phyloP scores from a whole-genome alignment of 2,329 filamentous ascomycete genomes.

The Clonostachys rosea region DNA sequence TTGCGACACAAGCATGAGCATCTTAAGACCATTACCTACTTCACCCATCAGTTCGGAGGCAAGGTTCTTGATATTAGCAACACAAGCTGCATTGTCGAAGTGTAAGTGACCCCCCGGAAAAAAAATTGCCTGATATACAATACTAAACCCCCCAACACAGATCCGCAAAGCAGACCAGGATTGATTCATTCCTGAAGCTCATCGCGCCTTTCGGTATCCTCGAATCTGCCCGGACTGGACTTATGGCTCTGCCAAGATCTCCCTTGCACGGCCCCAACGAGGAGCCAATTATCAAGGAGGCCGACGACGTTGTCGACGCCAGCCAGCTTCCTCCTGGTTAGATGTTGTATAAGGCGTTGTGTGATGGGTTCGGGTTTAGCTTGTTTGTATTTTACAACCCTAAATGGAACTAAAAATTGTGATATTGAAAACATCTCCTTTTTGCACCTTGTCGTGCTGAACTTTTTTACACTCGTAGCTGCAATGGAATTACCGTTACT shows the following conservation, averaged over 20 bases:
- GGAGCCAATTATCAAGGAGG: conserved; percentile 71
- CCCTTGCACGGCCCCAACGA: conserved; percentile 75
- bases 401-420: neutral
- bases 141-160: conserved; percentile 33
- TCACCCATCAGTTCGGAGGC: conserved; percentile 95
- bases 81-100: conserved; percentile 96
- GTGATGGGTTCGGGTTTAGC: no score
- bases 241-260: conserved; percentile 94
- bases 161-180: conserved; percentile 87
- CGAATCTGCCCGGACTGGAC: conserved; percentile 89
- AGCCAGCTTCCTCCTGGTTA: conserved; percentile 91
- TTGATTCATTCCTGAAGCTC: conserved; percentile 97
- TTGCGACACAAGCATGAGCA: conserved; percentile 97
- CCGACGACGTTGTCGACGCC: conserved; percentile 90
- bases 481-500: conserved; percentile 2
- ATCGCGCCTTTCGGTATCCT: conserved; percentile 92
- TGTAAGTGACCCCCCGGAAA: conserved; percentile 54
- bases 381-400: no score
- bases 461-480: conserved; percentile 7
- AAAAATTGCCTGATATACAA: neutral
- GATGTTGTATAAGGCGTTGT: no score
- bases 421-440: neutral
- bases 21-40: conserved; percentile 90
- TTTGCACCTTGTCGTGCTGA: neutral
- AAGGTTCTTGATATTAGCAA: conserved; percentile 98